Base-by-base conservation (phyloP, 2,329 filamentous ascomycete genomes). In the Xylariaceae sp. region DNA sequence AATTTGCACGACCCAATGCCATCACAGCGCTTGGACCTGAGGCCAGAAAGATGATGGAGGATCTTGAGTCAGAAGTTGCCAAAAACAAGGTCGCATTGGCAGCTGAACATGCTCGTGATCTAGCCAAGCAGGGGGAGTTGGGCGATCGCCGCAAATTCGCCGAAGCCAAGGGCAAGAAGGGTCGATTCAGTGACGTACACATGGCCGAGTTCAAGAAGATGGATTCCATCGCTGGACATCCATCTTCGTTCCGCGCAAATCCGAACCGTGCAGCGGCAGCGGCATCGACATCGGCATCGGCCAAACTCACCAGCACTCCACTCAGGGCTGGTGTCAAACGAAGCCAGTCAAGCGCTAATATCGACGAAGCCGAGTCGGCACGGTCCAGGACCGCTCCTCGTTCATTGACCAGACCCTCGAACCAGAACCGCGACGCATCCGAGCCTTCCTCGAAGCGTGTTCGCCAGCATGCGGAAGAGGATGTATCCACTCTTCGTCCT, bases 191-290 rank as follows among this genome's bases (percentile, higher is more conserved):
- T 71, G 88, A 91, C 63, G 86, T 84, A 44, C 93, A 97, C 72
- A 88, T 90, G 83, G 86, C 87, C 53, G 84, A 93, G 70, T 97
- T 97, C 77, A 90, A 90, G 76, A 97, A 96, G 79, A 97, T 97
- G 93, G 92, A 96, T 72, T 97, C 92, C 1, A 97, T 97, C 70
- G 90, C 86, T 49, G 87, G 87, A 63, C 92, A 97, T 72, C 81
- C 91, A 7, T 96, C 92, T 9, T 84, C 88, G 13, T 94, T 87
- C 77, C 82, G 90, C 62, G 81, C 82, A 18, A 79, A 83, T 61
- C 74, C 79, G 3, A 79, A 74, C 42, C 80, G 81, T 9, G 67
- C 69, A 8, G 74, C 78, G 2, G 11, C 23, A n/a, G 8, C 49
- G 7, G 44, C 49, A 6, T 18, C 52, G 65, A 80, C 82, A 9